Evolutionary conservation across 352 stramenopile species (phyloP).

Genomic region (Thraustochytrium striatum): DNA sequence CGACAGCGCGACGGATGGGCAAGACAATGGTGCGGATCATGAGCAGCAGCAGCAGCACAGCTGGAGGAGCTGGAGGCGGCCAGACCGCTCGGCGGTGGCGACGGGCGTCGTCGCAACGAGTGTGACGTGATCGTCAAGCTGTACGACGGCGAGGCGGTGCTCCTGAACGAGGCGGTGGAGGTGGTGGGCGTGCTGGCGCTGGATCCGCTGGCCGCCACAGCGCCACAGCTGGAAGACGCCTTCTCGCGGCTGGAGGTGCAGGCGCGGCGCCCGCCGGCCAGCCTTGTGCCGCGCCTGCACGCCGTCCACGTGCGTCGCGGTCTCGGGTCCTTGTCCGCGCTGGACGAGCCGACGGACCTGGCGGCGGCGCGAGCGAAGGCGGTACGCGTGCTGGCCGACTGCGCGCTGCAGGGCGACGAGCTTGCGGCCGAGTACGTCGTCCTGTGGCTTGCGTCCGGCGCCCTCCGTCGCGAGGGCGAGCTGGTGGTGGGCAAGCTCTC

Average conservation of each 20-base stretch:
- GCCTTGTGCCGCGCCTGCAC: constrained; percentile 24
- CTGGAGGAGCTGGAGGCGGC: background rate
- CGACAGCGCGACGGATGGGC: background rate
- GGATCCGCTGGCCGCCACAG: background rate
- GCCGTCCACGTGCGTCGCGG: background rate
- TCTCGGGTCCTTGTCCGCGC: background rate
- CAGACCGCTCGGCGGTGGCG: background rate
- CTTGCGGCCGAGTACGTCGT: constrained; percentile 24
- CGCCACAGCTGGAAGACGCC: background rate
- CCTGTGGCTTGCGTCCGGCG: constrained; percentile 3
- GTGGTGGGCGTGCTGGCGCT: constrained; percentile 19
- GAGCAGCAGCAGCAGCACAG: background rate
- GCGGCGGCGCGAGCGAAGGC: background rate
- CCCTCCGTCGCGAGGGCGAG: background rate
- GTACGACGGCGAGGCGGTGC: constrained; percentile 14
- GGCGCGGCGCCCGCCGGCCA: background rate
- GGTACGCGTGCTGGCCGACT: background rate
- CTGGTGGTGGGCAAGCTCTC: background rate
- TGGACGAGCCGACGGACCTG: background rate
- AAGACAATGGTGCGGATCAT: background rate
- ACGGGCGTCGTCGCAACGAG: constrained; percentile 37
- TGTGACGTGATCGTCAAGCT: constrained; percentile 26
- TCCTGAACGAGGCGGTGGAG: constrained; percentile 4
- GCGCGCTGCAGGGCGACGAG: background rate
- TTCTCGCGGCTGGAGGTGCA: constrained; percentile 31